These are phyloP conservation scores for Mycosphaerelloides madeirae DNA, from an alignment of 2,329 filamentous ascomycete species.

Conservation along the genomic window DNA sequence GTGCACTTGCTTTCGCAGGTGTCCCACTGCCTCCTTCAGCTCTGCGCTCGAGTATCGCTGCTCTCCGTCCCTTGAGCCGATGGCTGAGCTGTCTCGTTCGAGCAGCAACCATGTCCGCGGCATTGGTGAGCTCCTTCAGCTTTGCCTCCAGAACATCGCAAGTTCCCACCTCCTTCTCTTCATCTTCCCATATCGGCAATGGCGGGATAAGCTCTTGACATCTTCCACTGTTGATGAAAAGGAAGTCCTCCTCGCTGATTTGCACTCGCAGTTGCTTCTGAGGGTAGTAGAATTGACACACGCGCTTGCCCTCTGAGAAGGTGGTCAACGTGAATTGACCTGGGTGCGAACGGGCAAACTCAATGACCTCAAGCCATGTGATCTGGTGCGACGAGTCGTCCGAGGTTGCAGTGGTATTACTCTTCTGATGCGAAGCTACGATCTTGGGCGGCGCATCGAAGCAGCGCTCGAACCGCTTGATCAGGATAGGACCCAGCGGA, in stretches of 20 bases:
- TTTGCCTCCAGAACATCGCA: conserved; percentile 79
- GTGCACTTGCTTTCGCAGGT: conserved; percentile 29
- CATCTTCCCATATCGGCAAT: conserved; percentile 78
- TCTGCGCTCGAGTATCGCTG: conserved; percentile 64
- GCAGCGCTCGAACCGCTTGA: conserved; percentile 79
- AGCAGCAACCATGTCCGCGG: conserved; percentile 67
- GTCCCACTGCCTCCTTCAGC: conserved; percentile 38
- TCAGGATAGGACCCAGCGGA: conserved; percentile 72
- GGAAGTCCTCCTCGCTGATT: conserved; percentile 82
- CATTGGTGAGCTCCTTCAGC: conserved; percentile 69
- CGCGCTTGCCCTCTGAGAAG: conserved; percentile 61
- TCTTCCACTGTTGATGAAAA: conserved; percentile 75
- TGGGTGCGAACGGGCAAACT: conserved; percentile 75
- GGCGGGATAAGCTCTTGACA: conserved; percentile 77
- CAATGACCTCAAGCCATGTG: conserved; percentile 80
- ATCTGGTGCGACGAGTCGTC: conserved; percentile 45
- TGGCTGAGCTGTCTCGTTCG: conserved; percentile 76
- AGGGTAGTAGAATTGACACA: conserved; percentile 67
- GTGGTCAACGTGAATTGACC: conserved; percentile 70
- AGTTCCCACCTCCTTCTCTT: conserved; percentile 77
- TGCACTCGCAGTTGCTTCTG: conserved; percentile 77
- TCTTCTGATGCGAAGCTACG: conserved; percentile 51
- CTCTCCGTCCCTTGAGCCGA: conserved; percentile 67
- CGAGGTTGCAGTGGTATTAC: conserved; percentile 31
- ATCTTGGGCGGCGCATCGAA: conserved; percentile 76